phyloP scores from a whole-genome alignment of 345 rosid genomes.

The Draba incana region DNA sequence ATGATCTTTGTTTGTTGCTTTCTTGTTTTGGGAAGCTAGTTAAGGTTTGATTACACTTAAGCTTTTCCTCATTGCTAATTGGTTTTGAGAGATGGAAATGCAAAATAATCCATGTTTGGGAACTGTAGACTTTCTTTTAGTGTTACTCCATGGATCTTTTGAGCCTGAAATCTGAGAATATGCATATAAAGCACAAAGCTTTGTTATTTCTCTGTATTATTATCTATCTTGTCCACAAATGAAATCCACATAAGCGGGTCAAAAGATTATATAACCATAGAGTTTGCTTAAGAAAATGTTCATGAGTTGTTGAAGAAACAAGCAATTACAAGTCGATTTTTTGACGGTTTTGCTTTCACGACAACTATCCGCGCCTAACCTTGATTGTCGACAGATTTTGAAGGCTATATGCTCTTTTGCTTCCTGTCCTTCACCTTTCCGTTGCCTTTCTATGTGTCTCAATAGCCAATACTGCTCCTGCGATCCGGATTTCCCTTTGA shows the following conservation, averaged over 20 bases:
- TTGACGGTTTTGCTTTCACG: too few relatives aligned
- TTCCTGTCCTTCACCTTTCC: neutral
- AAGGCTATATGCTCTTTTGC: neutral
- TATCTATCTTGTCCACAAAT: neutral
- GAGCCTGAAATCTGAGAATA: neutral
- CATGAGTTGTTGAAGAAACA: too few relatives aligned
- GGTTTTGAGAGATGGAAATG: conserved; percentile 13
- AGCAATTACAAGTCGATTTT: too few relatives aligned
- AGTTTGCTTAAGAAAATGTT: neutral
- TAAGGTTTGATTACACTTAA: conserved; percentile 4
- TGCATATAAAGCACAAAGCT: neutral
- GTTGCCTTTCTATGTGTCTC: neutral
- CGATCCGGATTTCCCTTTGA: too few relatives aligned
- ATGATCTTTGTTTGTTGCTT: neutral
- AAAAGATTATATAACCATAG: neutral
- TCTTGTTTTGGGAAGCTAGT: neutral
- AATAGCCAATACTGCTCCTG: too few relatives aligned
- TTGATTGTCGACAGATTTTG: neutral
- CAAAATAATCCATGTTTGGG: conserved; percentile 1
- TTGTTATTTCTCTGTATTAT: neutral
- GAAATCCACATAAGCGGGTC: neutral
- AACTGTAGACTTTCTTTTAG: conserved; percentile 19
- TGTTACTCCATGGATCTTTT: conserved; percentile 7
- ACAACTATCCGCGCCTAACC: too few relatives aligned
- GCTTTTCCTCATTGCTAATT: conserved; percentile 27